Conservation (phyloP, 768 basidiomycete genomes). For the Lentinula lateritia region DNA sequence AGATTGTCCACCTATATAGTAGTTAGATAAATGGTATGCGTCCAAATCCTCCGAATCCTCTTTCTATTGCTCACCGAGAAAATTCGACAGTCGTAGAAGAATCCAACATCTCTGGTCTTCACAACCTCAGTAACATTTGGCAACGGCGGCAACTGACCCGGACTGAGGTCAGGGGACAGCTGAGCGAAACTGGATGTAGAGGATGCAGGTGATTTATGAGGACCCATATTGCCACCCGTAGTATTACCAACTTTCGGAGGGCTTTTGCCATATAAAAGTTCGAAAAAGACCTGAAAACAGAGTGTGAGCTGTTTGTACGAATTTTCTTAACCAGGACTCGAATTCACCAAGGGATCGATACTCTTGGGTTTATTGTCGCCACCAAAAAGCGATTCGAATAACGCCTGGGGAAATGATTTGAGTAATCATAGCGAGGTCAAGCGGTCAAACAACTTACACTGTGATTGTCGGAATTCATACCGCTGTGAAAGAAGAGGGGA, state of each 20-base stretch:
- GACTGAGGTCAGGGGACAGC: not conserved
- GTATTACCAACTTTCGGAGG: too few relatives aligned
- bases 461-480: not conserved
- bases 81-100: not conserved
- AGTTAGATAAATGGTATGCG: not conserved
- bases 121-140: not conserved
- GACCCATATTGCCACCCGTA: too few relatives aligned
- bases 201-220: not conserved
- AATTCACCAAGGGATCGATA: not conserved
- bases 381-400: not conserved
- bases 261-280: not conserved
- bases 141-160: not conserved
- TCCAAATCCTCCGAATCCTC: too few relatives aligned
- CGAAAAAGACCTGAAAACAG: not conserved
- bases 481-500: not conserved
- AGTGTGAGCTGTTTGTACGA: not conserved
- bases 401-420: not conserved
- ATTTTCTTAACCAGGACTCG: not conserved
- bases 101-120: not conserved
- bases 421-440: too few relatives aligned
- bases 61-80: not conserved
- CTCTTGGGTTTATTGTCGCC: not conserved
- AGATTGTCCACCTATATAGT: not conserved
- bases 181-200: not conserved
- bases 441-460: not conserved